Conservation (phyloP, 805 yeast genomes). For the Cyberlindnera maritima region DNA sequence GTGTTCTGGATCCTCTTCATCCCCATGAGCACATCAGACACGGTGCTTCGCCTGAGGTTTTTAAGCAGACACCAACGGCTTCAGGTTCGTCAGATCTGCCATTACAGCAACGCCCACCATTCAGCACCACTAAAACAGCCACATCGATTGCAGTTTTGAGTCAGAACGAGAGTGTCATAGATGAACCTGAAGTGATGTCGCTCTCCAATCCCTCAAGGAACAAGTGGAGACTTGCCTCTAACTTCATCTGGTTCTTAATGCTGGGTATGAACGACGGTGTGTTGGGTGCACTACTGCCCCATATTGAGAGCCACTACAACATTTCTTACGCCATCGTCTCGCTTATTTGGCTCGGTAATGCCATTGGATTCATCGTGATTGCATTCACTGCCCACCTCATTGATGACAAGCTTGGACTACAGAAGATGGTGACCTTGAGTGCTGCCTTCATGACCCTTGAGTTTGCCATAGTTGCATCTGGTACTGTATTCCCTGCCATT, state of each 20-base stretch:
- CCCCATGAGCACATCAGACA: neutral
- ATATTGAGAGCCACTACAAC: slow-evolving; percentile 45
- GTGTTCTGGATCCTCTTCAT: neutral
- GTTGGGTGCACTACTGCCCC: slow-evolving; percentile 56
- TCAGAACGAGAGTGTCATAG: neutral
- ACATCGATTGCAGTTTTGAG: neutral
- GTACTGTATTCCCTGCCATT: slow-evolving; percentile 45
- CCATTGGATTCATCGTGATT: slow-evolving; percentile 49
- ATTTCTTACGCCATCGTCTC: slow-evolving; percentile 52
- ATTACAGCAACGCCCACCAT: neutral
- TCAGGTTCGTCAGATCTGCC: neutral
- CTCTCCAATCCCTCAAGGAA: slow-evolving; percentile 47
- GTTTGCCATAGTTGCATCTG: slow-evolving; percentile 46
- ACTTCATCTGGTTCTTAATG: slow-evolving; percentile 39
- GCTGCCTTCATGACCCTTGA: slow-evolving; percentile 34
- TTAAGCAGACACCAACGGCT: neutral
- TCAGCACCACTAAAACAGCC: neutral
- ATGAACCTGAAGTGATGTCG: slow-evolving; percentile 9
- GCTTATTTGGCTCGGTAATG: slow-evolving; percentile 54
- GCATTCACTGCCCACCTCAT: slow-evolving; percentile 45
- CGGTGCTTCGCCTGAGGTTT: neutral
- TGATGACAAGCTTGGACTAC: slow-evolving; percentile 39
- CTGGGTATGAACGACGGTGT: slow-evolving; percentile 53
- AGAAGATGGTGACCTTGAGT: slow-evolving; percentile 39
- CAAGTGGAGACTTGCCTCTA: slow-evolving; percentile 38